Conservation (phyloP, 1,284 basidiomycete species). For the Amylostereum areolatum region DNA sequence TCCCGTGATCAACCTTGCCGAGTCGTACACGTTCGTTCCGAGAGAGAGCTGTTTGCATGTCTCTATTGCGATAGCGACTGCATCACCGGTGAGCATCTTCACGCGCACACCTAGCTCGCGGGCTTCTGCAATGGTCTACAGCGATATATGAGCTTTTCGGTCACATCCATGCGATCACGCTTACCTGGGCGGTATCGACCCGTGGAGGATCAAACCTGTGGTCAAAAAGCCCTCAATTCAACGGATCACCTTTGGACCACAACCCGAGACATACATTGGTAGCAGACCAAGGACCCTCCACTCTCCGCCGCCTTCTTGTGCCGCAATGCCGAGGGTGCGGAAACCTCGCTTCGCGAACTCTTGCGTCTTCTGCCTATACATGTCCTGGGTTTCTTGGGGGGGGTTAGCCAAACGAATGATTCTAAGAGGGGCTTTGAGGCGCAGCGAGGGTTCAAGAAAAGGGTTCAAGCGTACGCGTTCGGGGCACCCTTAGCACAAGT, state of each 20-base stretch:
- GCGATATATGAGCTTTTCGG: neutral
- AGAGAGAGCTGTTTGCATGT: conserved; percentile 34
- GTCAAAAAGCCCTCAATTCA: too few species aligned
- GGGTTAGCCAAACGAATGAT: conserved; percentile 43
- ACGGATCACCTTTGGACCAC: too few species aligned
- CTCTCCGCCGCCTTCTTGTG: conserved; percentile 38
- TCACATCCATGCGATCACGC: neutral
- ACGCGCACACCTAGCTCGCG: conserved; percentile 43
- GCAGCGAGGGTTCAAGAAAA: neutral
- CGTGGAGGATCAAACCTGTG: conserved; percentile 43
- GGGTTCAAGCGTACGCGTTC: conserved; percentile 29
- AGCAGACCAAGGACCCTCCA: conserved; percentile 30
- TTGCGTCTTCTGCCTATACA: conserved; percentile 35
- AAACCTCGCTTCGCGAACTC: conserved; percentile 45
- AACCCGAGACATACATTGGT: conserved; percentile 9
- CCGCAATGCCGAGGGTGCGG: conserved; percentile 46
- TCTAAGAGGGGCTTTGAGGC: conserved; percentile 5
- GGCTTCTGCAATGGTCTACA: conserved; percentile 43
- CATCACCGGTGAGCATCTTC: conserved; percentile 56
- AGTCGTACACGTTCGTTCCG: conserved; percentile 48
- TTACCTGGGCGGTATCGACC: conserved; percentile 34
- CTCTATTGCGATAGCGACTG: conserved; percentile 51
- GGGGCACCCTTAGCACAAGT: conserved; percentile 50
- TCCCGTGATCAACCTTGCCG: conserved; percentile 45
- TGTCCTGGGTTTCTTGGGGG: conserved; percentile 28